Base-by-base conservation (phyloP, 805 yeast species). In the Ogataea chonburiensis region DNA sequence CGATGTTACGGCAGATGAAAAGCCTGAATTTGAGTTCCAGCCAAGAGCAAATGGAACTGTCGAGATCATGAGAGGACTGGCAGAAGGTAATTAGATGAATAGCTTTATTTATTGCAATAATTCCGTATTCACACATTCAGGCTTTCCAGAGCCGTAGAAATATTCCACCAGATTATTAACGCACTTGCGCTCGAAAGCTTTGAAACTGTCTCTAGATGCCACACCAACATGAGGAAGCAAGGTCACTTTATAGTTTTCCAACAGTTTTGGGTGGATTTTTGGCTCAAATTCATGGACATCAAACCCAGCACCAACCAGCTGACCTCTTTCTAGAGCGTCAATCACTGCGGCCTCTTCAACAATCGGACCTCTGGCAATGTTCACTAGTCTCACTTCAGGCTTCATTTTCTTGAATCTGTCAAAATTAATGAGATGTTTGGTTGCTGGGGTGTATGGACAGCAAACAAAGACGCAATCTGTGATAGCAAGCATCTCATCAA, bases 211-310 rank as follows among this genome's bases (percentile, higher is more conserved):
- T 25, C 48, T 47, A 3, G 64, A 55, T 7, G 64, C 56, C 17
- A 53, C 69, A 13, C 69, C 71, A 22, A 53, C 47, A 39, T 66
- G 71, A 5, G 70, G 71, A 10, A 62, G 47, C 23, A 65, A 24
- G 2, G 68, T 60, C 15, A 66, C 53, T 39, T 51, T 63, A 50
- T 59, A 64, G 38, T 64, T 63, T 7, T 49, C 41, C 22, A 65
- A 29, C 12, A 66, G 40, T 31, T 53, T 56, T 21, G 58, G 56
- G 31, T 57, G 50, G 11, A 65, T 60, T 37, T 55, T 52, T 9
- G 71, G 71, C 45, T 66, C 71, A 45, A 64, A 64, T 38, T 66
- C 71, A 39, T 63, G 67, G 11, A 65, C 71, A 46, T 65, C 71
- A 43, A 65, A 63, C 0, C 69, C 71, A 11, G 66, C 68, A 17